A percentile compares a stretch with the other conserved stretches of the same genome.
These are phyloP conservation scores for Sinapis alba DNA, from an alignment of 441 rosid species.

Conservation along the genomic window DNA sequence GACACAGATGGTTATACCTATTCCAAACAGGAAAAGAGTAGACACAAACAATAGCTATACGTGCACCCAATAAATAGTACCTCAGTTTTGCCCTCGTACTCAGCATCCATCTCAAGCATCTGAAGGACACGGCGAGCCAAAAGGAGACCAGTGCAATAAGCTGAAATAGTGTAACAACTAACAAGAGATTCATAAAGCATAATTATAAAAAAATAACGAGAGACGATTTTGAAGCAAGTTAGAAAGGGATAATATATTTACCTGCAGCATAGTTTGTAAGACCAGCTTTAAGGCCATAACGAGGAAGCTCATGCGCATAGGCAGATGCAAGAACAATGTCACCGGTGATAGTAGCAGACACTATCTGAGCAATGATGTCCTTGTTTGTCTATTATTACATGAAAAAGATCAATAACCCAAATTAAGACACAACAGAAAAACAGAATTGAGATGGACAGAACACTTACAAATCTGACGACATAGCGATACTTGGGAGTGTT, in stretches of 20 bases:
- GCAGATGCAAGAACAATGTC: constrained; percentile 19
- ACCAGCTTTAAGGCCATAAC: constrained; percentile 10
- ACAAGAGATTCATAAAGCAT: neutral
- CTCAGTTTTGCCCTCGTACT: constrained; percentile 12
- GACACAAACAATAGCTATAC: neutral
- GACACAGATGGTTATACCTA: no score
- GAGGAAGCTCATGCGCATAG: constrained; percentile 16
- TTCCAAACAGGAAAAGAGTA: neutral
- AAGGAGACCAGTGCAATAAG: constrained; percentile 7
- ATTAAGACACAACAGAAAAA: neutral
- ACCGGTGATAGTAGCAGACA: constrained; percentile 14
- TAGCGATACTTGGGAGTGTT: constrained; percentile 13
- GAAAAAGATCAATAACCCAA: neutral
- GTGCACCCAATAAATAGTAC: neutral
- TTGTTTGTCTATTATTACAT: constrained; percentile 2
- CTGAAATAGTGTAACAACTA: neutral
- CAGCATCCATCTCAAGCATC: constrained; percentile 19
- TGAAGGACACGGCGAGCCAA: constrained; percentile 18
- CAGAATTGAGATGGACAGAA: neutral
- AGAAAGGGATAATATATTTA: neutral
- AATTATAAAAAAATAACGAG: neutral
- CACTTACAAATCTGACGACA: constrained; percentile 15
- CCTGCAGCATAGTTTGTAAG: constrained; percentile 14
- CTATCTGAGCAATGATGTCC: constrained; percentile 7
- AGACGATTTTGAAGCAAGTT: neutral